phyloP scores from a whole-genome alignment of 805 yeast genomes.

The Komagataella mondaviorum region DNA sequence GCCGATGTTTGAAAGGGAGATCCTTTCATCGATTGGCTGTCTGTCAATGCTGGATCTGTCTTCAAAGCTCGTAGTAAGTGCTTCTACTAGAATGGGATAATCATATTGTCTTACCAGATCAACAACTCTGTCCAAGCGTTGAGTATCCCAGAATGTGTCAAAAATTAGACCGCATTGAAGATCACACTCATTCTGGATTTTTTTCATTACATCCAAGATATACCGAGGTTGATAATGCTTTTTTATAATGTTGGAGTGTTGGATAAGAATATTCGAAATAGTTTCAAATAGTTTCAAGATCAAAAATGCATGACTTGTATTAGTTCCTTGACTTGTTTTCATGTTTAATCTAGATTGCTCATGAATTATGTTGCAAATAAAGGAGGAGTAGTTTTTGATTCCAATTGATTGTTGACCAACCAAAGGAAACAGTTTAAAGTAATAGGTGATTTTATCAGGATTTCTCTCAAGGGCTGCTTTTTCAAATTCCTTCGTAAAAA shows the following conservation, averaged over 20 bases:
- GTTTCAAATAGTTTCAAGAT: constrained; percentile 65
- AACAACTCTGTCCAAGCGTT: constrained; percentile 41
- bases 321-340: constrained; percentile 23
- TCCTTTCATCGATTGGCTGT: constrained; percentile 13
- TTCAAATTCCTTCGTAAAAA: constrained; percentile 52
- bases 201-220: constrained; percentile 53
- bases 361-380: constrained; percentile 75
- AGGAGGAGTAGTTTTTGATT: constrained; percentile 66
- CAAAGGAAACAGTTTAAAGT: constrained; percentile 79
- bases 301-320: constrained; percentile 31
- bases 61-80: constrained; percentile 2
- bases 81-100: constrained; percentile 29
- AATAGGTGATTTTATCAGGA: constrained; percentile 59
- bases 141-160: constrained; percentile 73
- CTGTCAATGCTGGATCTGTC: constrained; percentile 5
- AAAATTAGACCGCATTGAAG: constrained; percentile 82
- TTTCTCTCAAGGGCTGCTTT: constrained; percentile 55
- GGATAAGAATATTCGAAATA: constrained; percentile 71
- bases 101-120: constrained; percentile 43
- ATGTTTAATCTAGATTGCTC: constrained; percentile 63
- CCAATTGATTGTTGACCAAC: constrained; percentile 65
- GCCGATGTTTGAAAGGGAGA: constrained; percentile 53
- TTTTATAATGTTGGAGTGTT: constrained; percentile 71
- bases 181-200: constrained; percentile 80
- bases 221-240: constrained; percentile 56